Evolutionary conservation across 2,329 filamentous ascomycete genomes (phyloP).

Genomic region (Drechslera avenae): DNA sequence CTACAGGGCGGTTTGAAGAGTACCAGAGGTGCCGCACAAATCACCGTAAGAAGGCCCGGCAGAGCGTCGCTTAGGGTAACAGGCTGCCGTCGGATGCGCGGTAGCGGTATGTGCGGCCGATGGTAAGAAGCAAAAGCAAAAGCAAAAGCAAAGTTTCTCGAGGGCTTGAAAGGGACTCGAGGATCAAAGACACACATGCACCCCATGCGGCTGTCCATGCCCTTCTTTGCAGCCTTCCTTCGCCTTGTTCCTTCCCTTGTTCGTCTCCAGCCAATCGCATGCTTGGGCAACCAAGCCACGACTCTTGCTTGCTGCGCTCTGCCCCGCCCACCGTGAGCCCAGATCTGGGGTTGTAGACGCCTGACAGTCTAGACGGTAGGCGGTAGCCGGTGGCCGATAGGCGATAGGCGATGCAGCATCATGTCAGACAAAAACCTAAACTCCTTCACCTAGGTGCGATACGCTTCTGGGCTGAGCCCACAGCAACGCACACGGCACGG

Average conservation of each 20-base stretch:
- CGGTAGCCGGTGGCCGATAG: no score
- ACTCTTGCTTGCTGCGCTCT: neutral
- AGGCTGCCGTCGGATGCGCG: neutral
- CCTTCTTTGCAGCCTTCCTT: constrained; percentile 13
- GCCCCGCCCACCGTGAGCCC: constrained; percentile 16
- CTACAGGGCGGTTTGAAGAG: constrained; percentile 2
- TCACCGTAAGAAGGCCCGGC: constrained; percentile 2
- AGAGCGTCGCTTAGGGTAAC: neutral
- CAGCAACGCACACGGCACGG: constrained; percentile 1
- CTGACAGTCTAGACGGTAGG: neutral
- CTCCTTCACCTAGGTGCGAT: neutral
- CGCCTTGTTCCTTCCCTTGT: constrained; percentile 15
- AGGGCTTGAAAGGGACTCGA: constrained; percentile 11
- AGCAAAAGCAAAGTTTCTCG: neutral
- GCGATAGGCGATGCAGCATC: constrained; percentile 1
- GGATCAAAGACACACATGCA: constrained; percentile 9
- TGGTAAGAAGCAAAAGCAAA: neutral
- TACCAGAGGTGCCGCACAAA: constrained; percentile 1
- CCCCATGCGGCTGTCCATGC: constrained; percentile 7
- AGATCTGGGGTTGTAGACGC: constrained; percentile 18
- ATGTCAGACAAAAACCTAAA: neutral
- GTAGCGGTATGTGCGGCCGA: neutral
- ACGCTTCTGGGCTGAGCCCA: no score
- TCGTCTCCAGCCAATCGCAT: constrained; percentile 12
- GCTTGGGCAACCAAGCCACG: constrained; percentile 12